Conservation (phyloP, 164 flowering plant genomes). For the Protea cynaroides region DNA sequence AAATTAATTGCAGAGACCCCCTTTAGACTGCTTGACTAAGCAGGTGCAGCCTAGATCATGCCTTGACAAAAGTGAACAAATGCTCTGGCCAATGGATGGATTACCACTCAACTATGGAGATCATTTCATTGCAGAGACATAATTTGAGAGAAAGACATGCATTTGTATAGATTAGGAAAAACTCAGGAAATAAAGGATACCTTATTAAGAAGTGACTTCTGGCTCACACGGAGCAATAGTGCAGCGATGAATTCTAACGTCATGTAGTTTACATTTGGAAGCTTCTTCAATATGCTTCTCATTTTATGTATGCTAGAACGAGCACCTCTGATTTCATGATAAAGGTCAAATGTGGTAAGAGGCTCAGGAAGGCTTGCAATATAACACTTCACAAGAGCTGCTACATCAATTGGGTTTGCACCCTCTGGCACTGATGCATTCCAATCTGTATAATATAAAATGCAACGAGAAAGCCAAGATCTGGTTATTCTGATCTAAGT, state of each 20-base stretch:
- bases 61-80: too few relatives aligned
- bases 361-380: constrained; percentile 95
- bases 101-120: not conserved
- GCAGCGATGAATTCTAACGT: constrained; percentile 83
- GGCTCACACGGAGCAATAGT: constrained; percentile 73
- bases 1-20: too few relatives aligned
- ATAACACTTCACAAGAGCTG: constrained; percentile 66
- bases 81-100: too few relatives aligned
- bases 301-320: constrained; percentile 60
- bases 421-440: constrained; percentile 74
- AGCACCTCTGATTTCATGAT: constrained; percentile 65
- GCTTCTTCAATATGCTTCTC: constrained; percentile 68
- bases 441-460: constrained; percentile 38
- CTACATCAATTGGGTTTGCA: constrained; percentile 57
- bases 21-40: too few relatives aligned
- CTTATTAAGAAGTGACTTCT: constrained; percentile 86
- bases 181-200: constrained; percentile 19
- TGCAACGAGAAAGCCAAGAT: constrained; percentile 1
- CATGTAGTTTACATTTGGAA: constrained; percentile 81
- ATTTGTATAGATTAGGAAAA: not conserved
- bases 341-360: constrained; percentile 63
- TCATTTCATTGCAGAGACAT: not conserved
- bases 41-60: too few relatives aligned
- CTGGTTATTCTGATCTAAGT: not conserved
- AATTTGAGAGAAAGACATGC: not conserved